Evolutionary conservation across 2,329 filamentous ascomycete species (phyloP).

Genomic region (Penicillium sp.): DNA sequence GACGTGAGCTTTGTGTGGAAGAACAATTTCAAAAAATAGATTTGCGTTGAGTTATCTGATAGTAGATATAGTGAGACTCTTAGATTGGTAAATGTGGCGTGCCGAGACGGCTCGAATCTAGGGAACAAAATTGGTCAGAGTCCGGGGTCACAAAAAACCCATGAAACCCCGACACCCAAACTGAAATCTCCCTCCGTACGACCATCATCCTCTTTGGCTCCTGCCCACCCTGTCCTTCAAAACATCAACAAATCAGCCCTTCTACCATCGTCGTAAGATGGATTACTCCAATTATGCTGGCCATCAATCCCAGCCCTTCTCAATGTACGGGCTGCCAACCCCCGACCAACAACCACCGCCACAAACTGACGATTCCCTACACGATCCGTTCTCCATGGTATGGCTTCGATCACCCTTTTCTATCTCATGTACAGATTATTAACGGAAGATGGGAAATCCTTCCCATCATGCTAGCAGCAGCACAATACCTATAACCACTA

Average conservation of each 20-base stretch:
- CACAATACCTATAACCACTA: conserved; percentile 38
- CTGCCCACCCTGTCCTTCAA: not conserved
- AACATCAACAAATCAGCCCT: not conserved
- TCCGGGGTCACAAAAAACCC: not conserved
- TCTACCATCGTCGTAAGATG: conserved; percentile 39
- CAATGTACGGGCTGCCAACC: conserved; percentile 49
- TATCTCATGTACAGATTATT: not conserved
- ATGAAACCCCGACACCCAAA: not conserved
- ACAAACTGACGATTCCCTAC: conserved; percentile 47
- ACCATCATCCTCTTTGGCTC: not conserved
- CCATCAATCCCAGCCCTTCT: conserved; percentile 46
- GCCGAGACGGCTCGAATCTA: not conserved
- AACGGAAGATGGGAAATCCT: too few relatives aligned
- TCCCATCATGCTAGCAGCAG: conserved; percentile 12
- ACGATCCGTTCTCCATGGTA: conserved; percentile 40
- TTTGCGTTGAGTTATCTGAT: not conserved
- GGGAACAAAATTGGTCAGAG: conserved; percentile 4
- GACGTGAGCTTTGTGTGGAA: not conserved
- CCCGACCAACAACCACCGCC: conserved; percentile 40
- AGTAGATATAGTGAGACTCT: not conserved
- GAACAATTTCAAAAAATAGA: not conserved
- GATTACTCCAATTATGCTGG: conserved; percentile 57
- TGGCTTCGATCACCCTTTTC: not conserved
- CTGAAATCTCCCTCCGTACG: not conserved
- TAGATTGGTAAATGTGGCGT: not conserved